Base-by-base conservation (phyloP, 2,329 filamentous ascomycete genomes). In the Sporothrix brunneoviolacea region DNA sequence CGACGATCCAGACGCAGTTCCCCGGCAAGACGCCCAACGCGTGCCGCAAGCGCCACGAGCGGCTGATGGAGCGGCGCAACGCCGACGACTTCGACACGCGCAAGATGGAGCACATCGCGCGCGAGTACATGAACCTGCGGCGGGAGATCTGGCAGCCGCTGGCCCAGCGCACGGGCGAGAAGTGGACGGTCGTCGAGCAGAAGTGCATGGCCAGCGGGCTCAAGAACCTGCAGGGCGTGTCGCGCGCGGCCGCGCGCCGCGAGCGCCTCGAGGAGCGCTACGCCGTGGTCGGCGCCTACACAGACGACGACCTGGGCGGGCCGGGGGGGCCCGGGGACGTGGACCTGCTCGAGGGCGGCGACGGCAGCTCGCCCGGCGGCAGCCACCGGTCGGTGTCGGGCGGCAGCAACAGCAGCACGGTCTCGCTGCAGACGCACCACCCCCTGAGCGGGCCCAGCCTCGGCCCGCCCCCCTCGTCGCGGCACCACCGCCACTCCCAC, bases 21-120 rank as follows among this genome's bases (percentile, higher is more conserved):
- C 85, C 84, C 1, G 75, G 69, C 64, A 95, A 95, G 72, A 82
- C 80, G 8, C 72, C 84, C 52, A 93, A 93, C 64, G 90, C 90
- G 16, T 95, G 89, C 69, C 86, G 89, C 57, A 95, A 95, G 70
- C 81, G 89, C 50, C 88, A 94, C 61, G 89, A 95, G 68, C 78
- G 89, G 36, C 71, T 95, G 57, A 83, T 91, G 75, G 86, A 91
- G 68, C 81, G 84, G 57, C 77, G 76, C 63, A 82, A 83, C 52
- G 79, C 82, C 42, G 84, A 88, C 59, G 85, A 91, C 61, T 93
- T 88, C 84, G 86, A 91, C 60, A 78, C 78, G 18, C 73, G 83
- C 58, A 87, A 87, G 70, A 73, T 91, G 21, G 86, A 91, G 64
- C 74, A 75, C 9, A 72, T 95, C 36, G 86, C 87, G 33, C 80